Percentiles rank a stretch among this genome's conserved stretches.
Evolutionary conservation across 2,329 filamentous ascomycete genomes (phyloP).

Genomic region (Alternaria gansuensis): DNA sequence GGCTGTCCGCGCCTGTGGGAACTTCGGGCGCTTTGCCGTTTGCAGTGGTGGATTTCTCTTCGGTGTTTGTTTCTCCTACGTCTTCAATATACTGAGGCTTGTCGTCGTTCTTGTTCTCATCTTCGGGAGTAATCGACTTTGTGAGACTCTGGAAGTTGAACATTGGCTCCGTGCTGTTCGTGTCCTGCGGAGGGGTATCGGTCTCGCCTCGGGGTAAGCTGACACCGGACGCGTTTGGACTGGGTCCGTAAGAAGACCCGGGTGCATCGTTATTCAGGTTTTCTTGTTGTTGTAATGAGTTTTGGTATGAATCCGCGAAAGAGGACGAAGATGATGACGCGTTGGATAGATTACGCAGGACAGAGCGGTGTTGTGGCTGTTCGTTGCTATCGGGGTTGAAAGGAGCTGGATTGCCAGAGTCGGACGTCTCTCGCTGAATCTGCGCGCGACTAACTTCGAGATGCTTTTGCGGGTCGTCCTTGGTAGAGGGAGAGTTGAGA

Average conservation of each 20-base stretch:
- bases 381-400: conserved; percentile 48
- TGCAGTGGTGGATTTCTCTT: conserved; percentile 11
- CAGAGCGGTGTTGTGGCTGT: conserved; percentile 65
- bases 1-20: conserved; percentile 3
- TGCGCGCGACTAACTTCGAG: conserved; percentile 57
- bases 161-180: conserved; percentile 74
- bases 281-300: conserved; percentile 40
- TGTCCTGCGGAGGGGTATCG: conserved; percentile 49
- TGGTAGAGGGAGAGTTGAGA: conserved; percentile 48
- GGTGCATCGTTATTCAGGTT: conserved; percentile 49
- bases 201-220: conserved; percentile 49
- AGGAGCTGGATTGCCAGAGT: conserved; percentile 55
- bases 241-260: conserved; percentile 58
- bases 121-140: conserved; percentile 78
- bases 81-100: conserved; percentile 55
- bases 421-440: conserved; percentile 49
- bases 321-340: conserved; percentile 86
- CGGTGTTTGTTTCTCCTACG: conserved; percentile 25
- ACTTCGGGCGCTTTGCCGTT: conserved; percentile 14
- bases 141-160: conserved; percentile 92
- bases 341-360: conserved; percentile 84
- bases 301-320: conserved; percentile 69
- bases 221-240: conserved; percentile 64
- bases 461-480: conserved; percentile 56
- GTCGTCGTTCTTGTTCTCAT: conserved; percentile 54